Evolutionary conservation across 208 protist genomes (phyloP).

Genomic region (Herpetomonas tarakana): DNA sequence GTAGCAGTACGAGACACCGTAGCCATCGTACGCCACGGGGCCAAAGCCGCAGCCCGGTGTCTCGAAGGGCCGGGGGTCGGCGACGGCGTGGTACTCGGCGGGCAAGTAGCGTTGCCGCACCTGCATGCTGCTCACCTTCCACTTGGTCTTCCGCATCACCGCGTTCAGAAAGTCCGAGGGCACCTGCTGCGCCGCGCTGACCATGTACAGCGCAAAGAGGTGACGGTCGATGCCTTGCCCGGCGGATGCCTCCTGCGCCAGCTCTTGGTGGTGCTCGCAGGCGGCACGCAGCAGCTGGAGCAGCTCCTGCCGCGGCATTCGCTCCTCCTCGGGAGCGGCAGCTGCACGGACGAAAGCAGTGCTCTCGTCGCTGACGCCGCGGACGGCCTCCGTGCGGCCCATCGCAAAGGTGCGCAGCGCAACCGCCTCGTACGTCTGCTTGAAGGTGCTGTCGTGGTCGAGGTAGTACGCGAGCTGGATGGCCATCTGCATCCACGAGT

Average conservation of each 20-base stretch:
- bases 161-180: constrained; percentile 64
- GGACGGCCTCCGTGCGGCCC: constrained; percentile 81
- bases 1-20: constrained; percentile 90
- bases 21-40: constrained; percentile 79
- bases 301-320: constrained; percentile 16
- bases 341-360: constrained; percentile 57
- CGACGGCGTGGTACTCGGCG: constrained; percentile 30
- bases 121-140: constrained; percentile 82
- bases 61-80: constrained; percentile 26
- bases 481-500: constrained; percentile 83
- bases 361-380: constrained; percentile 46
- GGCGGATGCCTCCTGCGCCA: constrained; percentile 52
- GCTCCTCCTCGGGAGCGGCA: constrained; percentile 12
- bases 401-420: constrained; percentile 55
- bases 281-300: constrained; percentile 42
- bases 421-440: constrained; percentile 73
- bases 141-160: constrained; percentile 56
- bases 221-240: constrained; percentile 86
- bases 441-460: constrained; percentile 45
- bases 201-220: constrained; percentile 85
- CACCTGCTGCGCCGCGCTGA: constrained; percentile 36
- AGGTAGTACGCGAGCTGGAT: constrained; percentile 83
- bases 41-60: constrained; percentile 84
- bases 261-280: constrained; percentile 51
- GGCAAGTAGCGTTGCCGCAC: constrained; percentile 66